Evolutionary conservation across 352 stramenopile genomes (phyloP), one percentile per base, ranked within the genome.

Genomic region (Globisporangium spinosum): DNA sequence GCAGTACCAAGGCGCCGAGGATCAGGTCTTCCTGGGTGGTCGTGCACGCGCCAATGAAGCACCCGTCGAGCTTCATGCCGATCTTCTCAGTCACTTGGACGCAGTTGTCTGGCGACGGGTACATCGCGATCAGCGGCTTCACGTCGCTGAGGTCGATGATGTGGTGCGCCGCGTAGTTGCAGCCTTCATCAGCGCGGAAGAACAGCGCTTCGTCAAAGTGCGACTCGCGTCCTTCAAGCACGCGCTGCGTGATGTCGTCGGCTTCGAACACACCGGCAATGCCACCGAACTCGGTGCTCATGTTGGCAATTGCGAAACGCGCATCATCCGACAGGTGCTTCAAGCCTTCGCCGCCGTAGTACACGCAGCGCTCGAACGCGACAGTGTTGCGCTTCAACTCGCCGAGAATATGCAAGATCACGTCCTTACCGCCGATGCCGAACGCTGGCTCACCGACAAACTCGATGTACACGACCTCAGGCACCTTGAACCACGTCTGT

Each of bases 401-500:
- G 12, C 84, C 84, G 3, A 94, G 72, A 49, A 91, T 92, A 75
- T 94, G 76, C 4, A 94, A 68, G 49, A 94, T 94, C 22, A 90
- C 79, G 71, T 94, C 86, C 65, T 94, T 94, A 23, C 86, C 86
- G 27, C 86, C 86, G 43, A 94, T 94, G 29, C 86, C 86, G 55
- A 89, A 89, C 17, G 72, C 65, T 13, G 86, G 86, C 40, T 72
- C 70, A 15, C 84, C 84, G n/a, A 84, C 71, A 56, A 94, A 90
- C 77, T 94, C 86, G 45, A 94, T 94, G 72, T 68, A 94, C 60
- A 74, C 82, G 12, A 91, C 83, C 47, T 92, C 84, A 10, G 86
- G 86, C 53, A 94, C 83, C 69, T 91, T 91, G 73, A 94, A 91
- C 86, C 86, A 94, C 53, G 86, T 94, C 73, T 94, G 82, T 17